phyloP scores from a whole-genome alignment of 192 early-diverging fungal genomes.

The Obelidium mucronatum region DNA sequence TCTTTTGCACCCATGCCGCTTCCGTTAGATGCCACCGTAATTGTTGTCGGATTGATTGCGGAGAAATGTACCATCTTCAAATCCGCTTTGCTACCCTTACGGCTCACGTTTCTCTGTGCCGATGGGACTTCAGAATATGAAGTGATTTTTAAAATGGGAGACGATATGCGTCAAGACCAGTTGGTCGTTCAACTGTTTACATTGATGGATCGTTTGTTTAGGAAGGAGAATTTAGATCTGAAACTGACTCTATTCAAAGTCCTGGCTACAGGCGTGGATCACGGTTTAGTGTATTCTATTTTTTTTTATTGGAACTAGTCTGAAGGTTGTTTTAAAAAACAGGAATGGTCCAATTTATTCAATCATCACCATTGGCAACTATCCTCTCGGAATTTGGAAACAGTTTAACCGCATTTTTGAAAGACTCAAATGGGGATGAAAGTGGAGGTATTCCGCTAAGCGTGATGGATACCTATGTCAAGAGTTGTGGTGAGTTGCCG shows the following conservation, averaged over 20 bases:
- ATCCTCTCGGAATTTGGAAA: conserved; percentile 88
- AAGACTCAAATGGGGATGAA: conserved; percentile 73
- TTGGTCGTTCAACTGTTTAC: conserved; percentile 97
- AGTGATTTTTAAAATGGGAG: conserved; percentile 97
- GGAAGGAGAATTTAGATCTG: conserved; percentile 96
- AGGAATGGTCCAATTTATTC: conserved; percentile 91
- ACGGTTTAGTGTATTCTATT: conserved; percentile 63
- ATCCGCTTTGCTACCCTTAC: conserved; percentile 86
- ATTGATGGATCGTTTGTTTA: conserved; percentile 94
- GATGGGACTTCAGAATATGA: conserved; percentile 87
- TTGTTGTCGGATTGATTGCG: conserved; percentile 76
- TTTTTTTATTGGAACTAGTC: not conserved
- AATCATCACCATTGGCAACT: conserved; percentile 86
- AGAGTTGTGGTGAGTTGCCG: conserved; percentile 88
- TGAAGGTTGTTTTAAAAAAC: not conserved
- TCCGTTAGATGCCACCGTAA: conserved; percentile 88
- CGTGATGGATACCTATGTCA: conserved; percentile 96
- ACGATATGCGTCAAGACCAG: conserved; percentile 98
- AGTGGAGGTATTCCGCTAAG: conserved; percentile 60
- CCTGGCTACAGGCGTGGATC: conserved; percentile 92
- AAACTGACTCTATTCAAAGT: conserved; percentile 94
- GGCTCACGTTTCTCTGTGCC: conserved; percentile 80
- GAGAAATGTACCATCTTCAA: conserved; percentile 91
- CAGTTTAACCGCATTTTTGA: conserved; percentile 82
- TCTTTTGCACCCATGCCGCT: conserved; percentile 86